Evolutionary conservation across 495 filamentous ascomycete species (phyloP).

Genomic region (Neurospora discreta): DNA sequence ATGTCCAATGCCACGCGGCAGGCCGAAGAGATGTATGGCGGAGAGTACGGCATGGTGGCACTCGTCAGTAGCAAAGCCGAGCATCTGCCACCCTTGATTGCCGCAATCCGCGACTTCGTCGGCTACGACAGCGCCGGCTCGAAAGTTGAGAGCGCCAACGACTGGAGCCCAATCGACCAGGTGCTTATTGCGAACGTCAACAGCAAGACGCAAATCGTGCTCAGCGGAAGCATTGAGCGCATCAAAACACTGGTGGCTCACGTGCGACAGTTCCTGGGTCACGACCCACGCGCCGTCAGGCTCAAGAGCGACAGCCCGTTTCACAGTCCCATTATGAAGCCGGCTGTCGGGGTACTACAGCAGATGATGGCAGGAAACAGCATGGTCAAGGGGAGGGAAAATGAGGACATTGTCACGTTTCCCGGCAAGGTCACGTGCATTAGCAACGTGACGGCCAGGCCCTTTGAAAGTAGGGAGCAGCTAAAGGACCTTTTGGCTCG

Average conservation of each 20-base stretch:
- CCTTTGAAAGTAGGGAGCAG: slow-evolving; percentile 61
- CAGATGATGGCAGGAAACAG: slow-evolving; percentile 46
- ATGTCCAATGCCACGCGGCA: slow-evolving; percentile 68
- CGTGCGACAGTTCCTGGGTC: slow-evolving; percentile 81
- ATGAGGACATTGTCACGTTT: slow-evolving; percentile 50
- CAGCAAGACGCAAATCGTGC: slow-evolving; percentile 88
- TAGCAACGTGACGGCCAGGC: slow-evolving; percentile 72
- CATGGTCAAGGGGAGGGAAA: slow-evolving; percentile 32
- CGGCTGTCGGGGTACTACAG: slow-evolving; percentile 62
- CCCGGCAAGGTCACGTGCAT: slow-evolving; percentile 67
- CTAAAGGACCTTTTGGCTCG: slow-evolving; percentile 65
- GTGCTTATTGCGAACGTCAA: slow-evolving; percentile 93
- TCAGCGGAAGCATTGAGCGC: slow-evolving; percentile 75
- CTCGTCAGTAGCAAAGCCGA: slow-evolving; percentile 66
- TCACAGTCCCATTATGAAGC: slow-evolving; percentile 86
- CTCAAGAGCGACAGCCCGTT: slow-evolving; percentile 88
- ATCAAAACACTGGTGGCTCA: slow-evolving; percentile 83
- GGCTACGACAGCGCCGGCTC: slow-evolving; percentile 51
- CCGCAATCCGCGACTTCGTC: slow-evolving; percentile 70
- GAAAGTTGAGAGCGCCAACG: slow-evolving; percentile 54
- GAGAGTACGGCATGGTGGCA: slow-evolving; percentile 88
- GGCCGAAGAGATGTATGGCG: slow-evolving; percentile 51
- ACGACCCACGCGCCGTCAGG: slow-evolving; percentile 80
- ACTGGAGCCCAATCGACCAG: slow-evolving; percentile 65
- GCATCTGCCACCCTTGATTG: slow-evolving; percentile 55